Conservation (phyloP, 2,329 filamentous ascomycete genomes). For the Stagonosporopsis vannaccii region DNA sequence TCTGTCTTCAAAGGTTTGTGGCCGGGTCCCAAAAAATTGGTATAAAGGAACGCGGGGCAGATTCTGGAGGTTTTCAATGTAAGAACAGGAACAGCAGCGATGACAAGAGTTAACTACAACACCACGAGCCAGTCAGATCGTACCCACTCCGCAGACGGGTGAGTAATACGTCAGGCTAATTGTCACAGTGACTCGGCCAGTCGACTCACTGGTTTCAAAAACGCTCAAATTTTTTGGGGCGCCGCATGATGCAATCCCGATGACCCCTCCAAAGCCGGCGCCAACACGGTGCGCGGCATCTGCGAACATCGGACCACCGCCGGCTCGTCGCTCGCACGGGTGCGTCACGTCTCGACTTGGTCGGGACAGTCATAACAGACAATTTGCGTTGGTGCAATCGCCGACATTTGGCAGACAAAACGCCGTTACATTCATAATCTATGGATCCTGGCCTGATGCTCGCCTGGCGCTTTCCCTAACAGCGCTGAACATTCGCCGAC, state of each 20-base stretch:
- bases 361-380: not conserved
- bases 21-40: constrained; percentile 3
- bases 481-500: constrained; percentile 13
- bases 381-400: constrained; percentile 8
- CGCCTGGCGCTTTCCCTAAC: constrained; percentile 12
- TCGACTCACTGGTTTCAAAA: constrained; percentile 14
- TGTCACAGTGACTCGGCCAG: constrained; percentile 15
- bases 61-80: constrained; percentile 13
- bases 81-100: constrained; percentile 26
- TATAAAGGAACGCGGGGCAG: constrained; percentile 12
- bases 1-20: not conserved
- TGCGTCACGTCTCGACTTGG: not conserved
- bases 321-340: constrained; percentile 11
- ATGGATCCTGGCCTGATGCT: constrained; percentile 19
- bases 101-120: constrained; percentile 25
- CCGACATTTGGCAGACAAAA: constrained; percentile 17
- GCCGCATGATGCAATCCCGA: constrained; percentile 45
- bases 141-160: constrained; percentile 24
- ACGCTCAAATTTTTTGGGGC: constrained; percentile 38
- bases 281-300: constrained; percentile 15
- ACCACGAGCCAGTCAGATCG: constrained; percentile 23
- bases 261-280: constrained; percentile 20
- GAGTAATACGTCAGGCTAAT: constrained; percentile 20
- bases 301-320: constrained; percentile 2
- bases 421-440: constrained; percentile 21